Evolutionary conservation across 495 filamentous ascomycete genomes (phyloP).

Genomic region (Aspergillus steynii): DNA sequence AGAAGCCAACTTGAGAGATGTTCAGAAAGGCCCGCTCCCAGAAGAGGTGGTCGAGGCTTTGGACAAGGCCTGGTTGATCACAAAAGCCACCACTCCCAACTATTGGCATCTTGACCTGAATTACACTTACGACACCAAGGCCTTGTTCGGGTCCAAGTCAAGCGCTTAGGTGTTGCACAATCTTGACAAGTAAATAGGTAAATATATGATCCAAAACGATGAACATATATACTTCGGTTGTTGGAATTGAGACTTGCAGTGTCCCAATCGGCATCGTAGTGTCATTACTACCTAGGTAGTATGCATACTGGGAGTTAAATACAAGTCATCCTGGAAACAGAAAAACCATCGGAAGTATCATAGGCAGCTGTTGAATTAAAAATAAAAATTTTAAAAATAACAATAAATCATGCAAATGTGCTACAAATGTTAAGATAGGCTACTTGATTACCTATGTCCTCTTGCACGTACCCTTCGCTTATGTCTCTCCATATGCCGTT

Average conservation of each 20-base stretch:
- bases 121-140: slow-evolving; percentile 74
- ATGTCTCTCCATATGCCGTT: background rate
- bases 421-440: background rate
- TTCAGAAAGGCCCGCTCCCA: slow-evolving; percentile 87
- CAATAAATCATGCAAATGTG: too few relatives aligned
- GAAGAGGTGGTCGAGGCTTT: slow-evolving; percentile 78
- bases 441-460: background rate
- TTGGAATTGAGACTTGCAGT: too few relatives aligned
- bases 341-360: too few relatives aligned
- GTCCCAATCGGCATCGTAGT: too few relatives aligned
- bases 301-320: too few relatives aligned
- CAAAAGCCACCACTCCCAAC: slow-evolving; percentile 64
- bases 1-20: slow-evolving; percentile 68
- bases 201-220: too few relatives aligned
- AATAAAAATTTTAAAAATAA: too few relatives aligned
- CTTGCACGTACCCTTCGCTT: too few relatives aligned
- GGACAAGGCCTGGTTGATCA: slow-evolving; percentile 69
- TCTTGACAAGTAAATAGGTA: background rate
- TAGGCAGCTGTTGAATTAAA: too few relatives aligned
- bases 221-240: too few relatives aligned
- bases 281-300: too few relatives aligned
- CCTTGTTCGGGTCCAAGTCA: slow-evolving; percentile 53
- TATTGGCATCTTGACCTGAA: slow-evolving; percentile 80
- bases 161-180: slow-evolving; percentile 9
- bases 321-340: too few relatives aligned